Percentiles rank a stretch among this genome's conserved stretches.
Evolutionary conservation across 192 early-diverging fungal species (phyloP).

Genomic region (Backusella liffmaniae): DNA sequence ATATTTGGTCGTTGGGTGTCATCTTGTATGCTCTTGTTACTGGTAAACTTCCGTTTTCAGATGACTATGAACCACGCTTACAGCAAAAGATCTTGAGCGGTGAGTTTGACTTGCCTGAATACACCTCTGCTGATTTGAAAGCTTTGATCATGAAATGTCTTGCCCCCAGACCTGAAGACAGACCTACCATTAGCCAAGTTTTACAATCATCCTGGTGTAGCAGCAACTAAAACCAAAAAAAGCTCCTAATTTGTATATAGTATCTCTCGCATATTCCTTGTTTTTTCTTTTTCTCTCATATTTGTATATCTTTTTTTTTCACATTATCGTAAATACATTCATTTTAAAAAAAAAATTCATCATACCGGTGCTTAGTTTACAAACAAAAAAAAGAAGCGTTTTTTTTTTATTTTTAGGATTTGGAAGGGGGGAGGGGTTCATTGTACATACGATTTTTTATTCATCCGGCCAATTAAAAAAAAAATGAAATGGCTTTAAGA

Average conservation of each 20-base stretch:
- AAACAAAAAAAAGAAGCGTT: background rate
- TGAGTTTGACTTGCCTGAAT: conserved; percentile 44
- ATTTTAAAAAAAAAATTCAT: background rate
- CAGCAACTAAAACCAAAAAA: background rate
- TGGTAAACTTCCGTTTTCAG: conserved; percentile 70
- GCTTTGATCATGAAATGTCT: conserved; percentile 48
- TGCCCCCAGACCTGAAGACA: conserved; percentile 37
- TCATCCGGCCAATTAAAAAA: background rate
- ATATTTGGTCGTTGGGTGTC: conserved; percentile 79
- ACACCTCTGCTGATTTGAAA: conserved; percentile 35
- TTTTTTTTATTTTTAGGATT: background rate
- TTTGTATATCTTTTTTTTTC: background rate
- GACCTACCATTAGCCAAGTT: conserved; percentile 46
- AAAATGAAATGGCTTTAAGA: background rate
- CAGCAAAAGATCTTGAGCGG: conserved; percentile 69
- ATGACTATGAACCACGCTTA: conserved; percentile 69
- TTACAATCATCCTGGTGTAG: conserved; percentile 24
- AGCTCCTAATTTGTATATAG: background rate
- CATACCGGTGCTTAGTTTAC: background rate
- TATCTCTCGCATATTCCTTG: background rate
- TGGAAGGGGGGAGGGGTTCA: background rate
- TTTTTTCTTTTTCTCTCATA: background rate
- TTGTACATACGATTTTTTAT: background rate
- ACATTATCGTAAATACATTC: conserved; percentile 1
- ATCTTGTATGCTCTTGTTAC: conserved; percentile 70